Base-by-base conservation (phyloP, 345 rosid genomes). In the Geranium brycei region DNA sequence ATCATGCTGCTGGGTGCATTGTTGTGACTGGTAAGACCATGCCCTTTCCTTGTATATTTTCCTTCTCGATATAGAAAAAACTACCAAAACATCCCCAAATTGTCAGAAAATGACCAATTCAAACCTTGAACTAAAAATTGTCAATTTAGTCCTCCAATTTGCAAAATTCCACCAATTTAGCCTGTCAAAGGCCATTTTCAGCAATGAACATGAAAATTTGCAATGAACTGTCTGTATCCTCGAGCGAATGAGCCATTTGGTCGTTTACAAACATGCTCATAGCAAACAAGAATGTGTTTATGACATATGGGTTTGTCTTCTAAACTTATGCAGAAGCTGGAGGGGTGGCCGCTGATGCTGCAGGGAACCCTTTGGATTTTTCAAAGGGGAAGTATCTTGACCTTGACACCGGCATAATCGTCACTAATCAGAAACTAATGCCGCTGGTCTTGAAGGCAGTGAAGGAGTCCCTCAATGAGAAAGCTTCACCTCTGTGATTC, bases 1-100 rank as follows among this genome's bases (percentile, higher is more conserved):
- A 93, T 78, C 99, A 93, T 79, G 99, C 95, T 63, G 99, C 97
- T 17, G 96, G 99, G 17, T 82, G 74, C 70, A 86, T 93, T 31
- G 95, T 93, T 59, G 96, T 90, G 6, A 82, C 91, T 62, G 97
- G 97, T 90, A 86, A 15, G 63, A 30, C 72, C 64, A 32, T 16
- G 18, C 61, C 23, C 41, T 32, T 31, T 38, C 10, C 38, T 31
- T 32, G 15, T 30, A 23, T 7, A 41, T 62, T 62, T 66, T 53
- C 3, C 40, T 63, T n/a, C 62, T 19, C 7, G 6, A 28, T 1
- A 19, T 6, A 7, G 5, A 15, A 28, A 60, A 1, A 17, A 1
- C 6, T 1, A 57, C 17, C 17, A 6, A 7, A n/a, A 57, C n/a
- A 19, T 2, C n/a, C 17, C 17, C 19, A 23, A 5, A 18, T 8